Percentiles rank a stretch among this genome's conserved stretches.
Evolutionary conservation across 192 early-diverging fungal genomes (phyloP).

Genomic region (Coemansia sp.): DNA sequence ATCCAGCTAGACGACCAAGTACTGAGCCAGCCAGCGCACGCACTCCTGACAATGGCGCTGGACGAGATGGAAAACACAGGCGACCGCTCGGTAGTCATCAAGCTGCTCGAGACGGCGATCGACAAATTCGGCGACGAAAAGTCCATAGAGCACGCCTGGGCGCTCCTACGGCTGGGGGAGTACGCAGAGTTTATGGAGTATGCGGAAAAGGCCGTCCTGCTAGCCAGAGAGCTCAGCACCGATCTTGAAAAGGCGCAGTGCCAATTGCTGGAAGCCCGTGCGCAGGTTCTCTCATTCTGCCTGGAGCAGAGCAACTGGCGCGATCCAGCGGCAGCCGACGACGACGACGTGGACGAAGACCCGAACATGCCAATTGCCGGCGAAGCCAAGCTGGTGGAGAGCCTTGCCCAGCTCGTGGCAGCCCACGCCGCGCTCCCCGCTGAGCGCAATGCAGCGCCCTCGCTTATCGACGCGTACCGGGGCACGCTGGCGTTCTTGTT

Average conservation of each 20-base stretch:
- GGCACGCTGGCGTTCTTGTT: conserved; percentile 19
- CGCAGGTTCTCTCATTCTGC: conserved; percentile 26
- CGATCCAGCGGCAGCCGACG: conserved; percentile 14
- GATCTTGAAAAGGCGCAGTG: not conserved
- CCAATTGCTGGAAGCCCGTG: conserved; percentile 20
- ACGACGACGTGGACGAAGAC: conserved; percentile 11
- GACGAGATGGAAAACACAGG: conserved; percentile 28
- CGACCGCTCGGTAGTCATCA: conserved; percentile 49
- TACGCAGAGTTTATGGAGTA: conserved; percentile 27
- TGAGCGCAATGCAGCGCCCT: not conserved
- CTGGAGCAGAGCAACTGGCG: conserved; percentile 33
- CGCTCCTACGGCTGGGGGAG: conserved; percentile 33
- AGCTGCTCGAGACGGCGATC: conserved; percentile 61
- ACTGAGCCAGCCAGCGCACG: conserved; percentile 19
- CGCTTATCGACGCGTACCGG: not conserved
- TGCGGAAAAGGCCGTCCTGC: conserved; percentile 12
- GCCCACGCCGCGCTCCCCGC: not conserved
- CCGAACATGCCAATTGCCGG: not conserved
- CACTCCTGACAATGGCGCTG: conserved; percentile 57
- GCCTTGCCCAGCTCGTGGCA: conserved; percentile 17
- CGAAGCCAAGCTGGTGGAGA: conserved; percentile 17
- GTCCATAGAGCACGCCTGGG: conserved; percentile 20
- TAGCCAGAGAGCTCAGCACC: conserved; percentile 4
- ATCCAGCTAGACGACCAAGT: conserved; percentile 35
- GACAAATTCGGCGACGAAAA: conserved; percentile 47